Conservation (phyloP, 2,329 filamentous ascomycete species). For the Aspergillus caelatus region DNA sequence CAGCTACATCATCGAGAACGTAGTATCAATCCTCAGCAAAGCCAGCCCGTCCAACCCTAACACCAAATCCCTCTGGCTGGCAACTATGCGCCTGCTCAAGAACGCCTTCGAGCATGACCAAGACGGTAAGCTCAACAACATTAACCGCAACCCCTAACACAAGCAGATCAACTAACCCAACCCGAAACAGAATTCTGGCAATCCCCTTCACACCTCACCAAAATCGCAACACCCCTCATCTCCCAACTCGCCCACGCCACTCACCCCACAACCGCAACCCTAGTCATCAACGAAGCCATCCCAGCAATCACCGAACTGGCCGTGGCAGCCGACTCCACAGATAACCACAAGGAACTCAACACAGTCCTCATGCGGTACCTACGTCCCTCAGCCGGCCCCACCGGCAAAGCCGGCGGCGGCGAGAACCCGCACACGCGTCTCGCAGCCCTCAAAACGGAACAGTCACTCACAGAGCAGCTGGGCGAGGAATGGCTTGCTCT, state of each 20-base stretch:
- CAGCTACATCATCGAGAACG: constrained; percentile 78
- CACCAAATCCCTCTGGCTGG: constrained; percentile 66
- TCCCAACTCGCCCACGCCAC: constrained; percentile 61
- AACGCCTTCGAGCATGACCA: constrained; percentile 86
- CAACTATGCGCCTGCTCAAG: constrained; percentile 70
- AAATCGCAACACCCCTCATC: constrained; percentile 70
- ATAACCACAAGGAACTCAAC: constrained; percentile 92
- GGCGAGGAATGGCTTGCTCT: constrained; percentile 93
- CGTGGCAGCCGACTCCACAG: constrained; percentile 76
- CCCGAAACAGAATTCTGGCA: constrained; percentile 78
- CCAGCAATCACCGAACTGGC: constrained; percentile 80
- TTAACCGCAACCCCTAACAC: too few species aligned
- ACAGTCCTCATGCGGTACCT: constrained; percentile 74
- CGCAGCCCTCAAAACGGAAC: constrained; percentile 80
- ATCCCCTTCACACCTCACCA: constrained; percentile 80
- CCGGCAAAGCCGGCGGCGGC: constrained; percentile 33
- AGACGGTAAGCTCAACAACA: constrained; percentile 57
- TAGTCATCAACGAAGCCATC: constrained; percentile 61
- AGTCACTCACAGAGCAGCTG: constrained; percentile 74
- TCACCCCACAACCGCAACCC: constrained; percentile 44
- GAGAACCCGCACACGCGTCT: constrained; percentile 73
- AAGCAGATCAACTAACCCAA: constrained; percentile 15
- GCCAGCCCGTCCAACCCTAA: constrained; percentile 45
- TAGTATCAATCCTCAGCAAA: constrained; percentile 62
- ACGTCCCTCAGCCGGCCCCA: constrained; percentile 54